A percentile compares a stretch with the other conserved stretches of the same genome.
phyloP scores from a whole-genome alignment of 2,329 filamentous ascomycete species.

The Penicillium sumatraense region DNA sequence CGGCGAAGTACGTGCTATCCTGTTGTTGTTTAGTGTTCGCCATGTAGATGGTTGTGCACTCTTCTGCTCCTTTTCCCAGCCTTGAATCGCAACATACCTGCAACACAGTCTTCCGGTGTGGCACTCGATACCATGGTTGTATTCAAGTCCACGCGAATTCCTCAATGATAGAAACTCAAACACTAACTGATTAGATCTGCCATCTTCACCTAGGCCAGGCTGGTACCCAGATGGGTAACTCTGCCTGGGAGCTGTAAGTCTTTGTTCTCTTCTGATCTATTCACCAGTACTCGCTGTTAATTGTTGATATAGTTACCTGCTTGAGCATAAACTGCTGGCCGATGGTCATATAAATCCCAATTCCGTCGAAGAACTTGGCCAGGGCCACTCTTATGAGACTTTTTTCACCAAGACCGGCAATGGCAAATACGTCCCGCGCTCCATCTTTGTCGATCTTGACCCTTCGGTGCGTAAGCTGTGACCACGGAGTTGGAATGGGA shows the following conservation, averaged over 20 bases:
- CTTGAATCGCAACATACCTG: neutral
- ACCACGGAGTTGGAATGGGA: neutral
- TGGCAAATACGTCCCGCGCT: slow-evolving; percentile 70
- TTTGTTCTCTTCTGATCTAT: slow-evolving; percentile 33
- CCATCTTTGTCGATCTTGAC: slow-evolving; percentile 70
- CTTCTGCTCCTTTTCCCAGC: neutral
- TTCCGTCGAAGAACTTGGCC: slow-evolving; percentile 55
- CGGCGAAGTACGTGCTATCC: neutral
- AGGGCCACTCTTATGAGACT: slow-evolving; percentile 64
- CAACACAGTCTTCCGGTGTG: neutral
- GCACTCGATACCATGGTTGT: neutral
- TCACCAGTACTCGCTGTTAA: slow-evolving; percentile 1
- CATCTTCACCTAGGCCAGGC: slow-evolving; percentile 72
- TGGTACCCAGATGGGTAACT: slow-evolving; percentile 69
- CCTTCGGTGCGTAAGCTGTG: slow-evolving; percentile 53
- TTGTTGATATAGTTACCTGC: slow-evolving; percentile 58
- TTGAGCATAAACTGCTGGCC: slow-evolving; percentile 66
- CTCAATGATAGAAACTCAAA: neutral
- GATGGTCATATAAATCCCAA: slow-evolving; percentile 65
- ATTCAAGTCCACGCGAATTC: neutral
- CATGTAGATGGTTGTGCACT: neutral
- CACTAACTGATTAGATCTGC: slow-evolving; percentile 55
- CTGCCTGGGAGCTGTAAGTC: slow-evolving; percentile 70
- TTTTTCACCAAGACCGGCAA: slow-evolving; percentile 68
- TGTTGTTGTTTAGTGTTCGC: neutral